Percentiles rank a stretch among this genome's conserved stretches.
These are phyloP conservation scores for Daedaleopsis nitida DNA, from an alignment of 768 basidiomycete genomes.

Conservation along the genomic window DNA sequence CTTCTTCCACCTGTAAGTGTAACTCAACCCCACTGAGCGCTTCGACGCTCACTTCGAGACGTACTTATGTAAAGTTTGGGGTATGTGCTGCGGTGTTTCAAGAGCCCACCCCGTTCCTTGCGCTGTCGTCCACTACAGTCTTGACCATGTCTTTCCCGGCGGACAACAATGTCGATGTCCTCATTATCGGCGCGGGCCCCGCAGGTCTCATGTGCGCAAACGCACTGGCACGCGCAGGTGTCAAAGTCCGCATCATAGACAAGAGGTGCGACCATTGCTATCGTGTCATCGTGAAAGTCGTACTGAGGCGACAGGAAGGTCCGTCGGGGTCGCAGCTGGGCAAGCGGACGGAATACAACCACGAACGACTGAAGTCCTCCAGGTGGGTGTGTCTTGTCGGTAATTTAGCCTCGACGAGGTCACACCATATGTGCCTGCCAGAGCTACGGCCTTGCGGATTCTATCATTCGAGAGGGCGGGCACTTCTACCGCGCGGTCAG, in stretches of 20 bases:
- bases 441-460: constrained; percentile 80
- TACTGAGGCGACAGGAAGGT: too few relatives aligned
- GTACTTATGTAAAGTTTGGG: too few relatives aligned
- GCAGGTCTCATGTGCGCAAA: constrained; percentile 71
- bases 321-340: constrained; percentile 44
- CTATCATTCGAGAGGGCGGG: constrained; percentile 63
- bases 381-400: too few relatives aligned
- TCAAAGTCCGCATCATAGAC: constrained; percentile 63
- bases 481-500: constrained; percentile 73
- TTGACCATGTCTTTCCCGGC: constrained; percentile 6
- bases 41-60: too few relatives aligned
- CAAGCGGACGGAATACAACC: constrained; percentile 63
- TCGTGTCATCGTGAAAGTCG: neutral
- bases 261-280: constrained; percentile 43
- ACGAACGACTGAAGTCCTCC: constrained; percentile 54
- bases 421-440: constrained; percentile 26
- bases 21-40: too few relatives aligned
- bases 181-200: constrained; percentile 64
- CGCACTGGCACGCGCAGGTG: constrained; percentile 56
- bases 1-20: too few relatives aligned
- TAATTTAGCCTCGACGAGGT: too few relatives aligned
- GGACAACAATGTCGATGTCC: constrained; percentile 54
- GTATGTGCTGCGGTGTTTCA: too few relatives aligned
- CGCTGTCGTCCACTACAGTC: neutral
- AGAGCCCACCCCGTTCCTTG: too few relatives aligned